Evolutionary conservation across 805 yeast species (phyloP).

Genomic region (Cyberlindnera misumaiensis): DNA sequence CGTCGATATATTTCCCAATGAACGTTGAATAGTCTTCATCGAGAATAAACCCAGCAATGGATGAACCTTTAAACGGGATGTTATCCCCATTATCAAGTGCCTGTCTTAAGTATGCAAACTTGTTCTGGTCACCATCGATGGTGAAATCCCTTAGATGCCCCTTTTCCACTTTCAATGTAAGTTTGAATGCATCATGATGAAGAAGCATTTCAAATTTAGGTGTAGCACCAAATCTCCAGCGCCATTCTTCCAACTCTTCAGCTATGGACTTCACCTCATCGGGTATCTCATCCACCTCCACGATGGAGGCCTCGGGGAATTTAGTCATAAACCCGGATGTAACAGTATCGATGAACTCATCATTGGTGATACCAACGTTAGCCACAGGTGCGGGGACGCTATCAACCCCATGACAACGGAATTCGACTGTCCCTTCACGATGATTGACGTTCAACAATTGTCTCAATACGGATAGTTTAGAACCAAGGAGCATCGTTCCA

Average conservation of each 20-base stretch:
- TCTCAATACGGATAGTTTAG: conserved; percentile 53
- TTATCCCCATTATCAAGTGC: conserved; percentile 24
- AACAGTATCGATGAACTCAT: conserved; percentile 36
- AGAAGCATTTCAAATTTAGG: conserved; percentile 63
- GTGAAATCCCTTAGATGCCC: conserved; percentile 31
- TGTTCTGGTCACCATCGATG: conserved; percentile 15
- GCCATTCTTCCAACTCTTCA: conserved; percentile 46
- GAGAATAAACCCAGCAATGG: conserved; percentile 37
- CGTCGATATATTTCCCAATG: conserved; percentile 41
- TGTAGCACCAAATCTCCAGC: conserved; percentile 72
- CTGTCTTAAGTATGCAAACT: conserved; percentile 30
- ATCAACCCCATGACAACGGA: conserved; percentile 44
- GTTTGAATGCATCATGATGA: conserved; percentile 25
- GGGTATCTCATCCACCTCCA: conserved; percentile 22
- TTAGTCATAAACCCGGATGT: conserved; percentile 24
- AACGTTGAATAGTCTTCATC: conserved; percentile 39
- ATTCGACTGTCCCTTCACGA: conserved; percentile 33
- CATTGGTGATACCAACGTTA: conserved; percentile 45
- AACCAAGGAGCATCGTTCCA: conserved; percentile 84
- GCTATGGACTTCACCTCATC: conserved; percentile 35
- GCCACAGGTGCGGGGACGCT: conserved; percentile 79
- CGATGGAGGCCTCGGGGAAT: conserved; percentile 17
- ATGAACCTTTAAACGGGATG: conserved; percentile 35
- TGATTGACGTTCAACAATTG: conserved; percentile 44
- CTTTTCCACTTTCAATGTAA: conserved; percentile 43